Base-by-base conservation (phyloP, 1,284 basidiomycete genomes). In the Cutaneotrichosporon mucoides region DNA sequence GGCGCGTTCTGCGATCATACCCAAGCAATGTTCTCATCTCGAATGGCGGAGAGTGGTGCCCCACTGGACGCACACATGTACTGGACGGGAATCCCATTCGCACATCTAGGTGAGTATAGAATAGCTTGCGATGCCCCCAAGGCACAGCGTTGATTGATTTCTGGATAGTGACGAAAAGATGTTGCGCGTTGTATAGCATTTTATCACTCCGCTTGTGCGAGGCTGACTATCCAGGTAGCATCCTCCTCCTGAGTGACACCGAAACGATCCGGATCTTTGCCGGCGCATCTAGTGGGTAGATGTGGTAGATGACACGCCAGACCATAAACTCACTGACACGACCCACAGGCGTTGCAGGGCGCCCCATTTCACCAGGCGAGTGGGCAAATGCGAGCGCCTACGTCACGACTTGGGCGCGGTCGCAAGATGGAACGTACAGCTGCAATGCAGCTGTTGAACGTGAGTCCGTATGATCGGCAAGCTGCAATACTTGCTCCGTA, bases 381-480 rank as follows among this genome's bases (percentile, higher is more conserved):
- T 65, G 64, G 66, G 55, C 51, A 36, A 63, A 62, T 5, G 66
- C 68, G 2, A 66, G 60, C 16, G 24, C 55, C 0, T 69, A 69
- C 43, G 63, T 66, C 41, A 53, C 60, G 12, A 43, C 57, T 1
- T 69, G 67, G 67, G 64, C 66, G 2, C 55, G 57, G 35, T 61
- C 55, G 3, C 62, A 62, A 48, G 67, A 69, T 53, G 67, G 59
- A 0, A 55, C 62, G 1, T 64, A 63, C 40, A 55, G 55, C 35
- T 64, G 57, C 57, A 16, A 53, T 36, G 63, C 60, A 3, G 66
- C 67, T 3, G 46, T 64, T 12, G 53, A 24, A 24, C 24, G 24
- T 24, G 24, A 24, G 24, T 24, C 24, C 24, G 2, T 24, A 24
- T 2, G 24, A 24, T 24, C 24, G 24, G 24, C 24, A 24, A 24